A percentile compares a stretch with the other conserved stretches of the same genome.
Conservation (phyloP, 306 rosid species). For the Cicer yamashitae region DNA sequence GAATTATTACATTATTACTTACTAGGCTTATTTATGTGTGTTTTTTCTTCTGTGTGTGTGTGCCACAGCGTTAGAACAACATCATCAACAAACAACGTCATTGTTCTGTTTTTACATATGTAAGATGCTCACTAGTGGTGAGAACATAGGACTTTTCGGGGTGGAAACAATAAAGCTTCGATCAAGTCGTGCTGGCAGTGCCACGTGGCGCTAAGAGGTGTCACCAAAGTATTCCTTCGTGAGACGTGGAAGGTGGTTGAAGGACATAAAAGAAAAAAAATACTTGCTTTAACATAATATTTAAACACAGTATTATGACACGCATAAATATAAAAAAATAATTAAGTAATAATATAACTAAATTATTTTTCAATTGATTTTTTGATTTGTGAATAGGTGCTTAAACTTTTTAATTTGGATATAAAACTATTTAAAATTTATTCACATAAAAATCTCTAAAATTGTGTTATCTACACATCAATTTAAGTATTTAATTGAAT, state of each 20-base stretch:
- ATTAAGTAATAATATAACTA: too few relatives aligned
- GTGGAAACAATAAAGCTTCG: neutral
- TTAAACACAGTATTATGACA: too few relatives aligned
- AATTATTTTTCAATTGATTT: too few relatives aligned
- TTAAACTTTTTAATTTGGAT: too few relatives aligned
- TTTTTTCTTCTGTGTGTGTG: neutral
- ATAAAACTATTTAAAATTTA: too few relatives aligned
- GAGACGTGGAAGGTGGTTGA: slow-evolving; percentile 41
- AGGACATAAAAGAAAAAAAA: too few relatives aligned
- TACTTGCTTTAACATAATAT: too few relatives aligned
- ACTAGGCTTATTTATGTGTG: slow-evolving; percentile 11
- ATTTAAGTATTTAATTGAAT: too few relatives aligned
- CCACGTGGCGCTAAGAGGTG: neutral
- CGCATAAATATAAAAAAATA: too few relatives aligned
- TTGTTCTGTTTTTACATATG: slow-evolving; percentile 8
- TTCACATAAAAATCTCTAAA: too few relatives aligned
- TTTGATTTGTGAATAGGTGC: too few relatives aligned
- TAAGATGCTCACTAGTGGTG: slow-evolving; percentile 26
- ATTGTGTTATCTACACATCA: too few relatives aligned
- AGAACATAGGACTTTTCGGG: neutral
- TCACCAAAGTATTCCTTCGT: neutral
- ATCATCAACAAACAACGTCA: slow-evolving; percentile 11
- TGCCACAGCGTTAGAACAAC: slow-evolving; percentile 4
- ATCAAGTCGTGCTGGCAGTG: neutral
- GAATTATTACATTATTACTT: neutral